phyloP scores from a whole-genome alignment of 495 filamentous ascomycete genomes.

The Penicillium cosmopolitanum region DNA sequence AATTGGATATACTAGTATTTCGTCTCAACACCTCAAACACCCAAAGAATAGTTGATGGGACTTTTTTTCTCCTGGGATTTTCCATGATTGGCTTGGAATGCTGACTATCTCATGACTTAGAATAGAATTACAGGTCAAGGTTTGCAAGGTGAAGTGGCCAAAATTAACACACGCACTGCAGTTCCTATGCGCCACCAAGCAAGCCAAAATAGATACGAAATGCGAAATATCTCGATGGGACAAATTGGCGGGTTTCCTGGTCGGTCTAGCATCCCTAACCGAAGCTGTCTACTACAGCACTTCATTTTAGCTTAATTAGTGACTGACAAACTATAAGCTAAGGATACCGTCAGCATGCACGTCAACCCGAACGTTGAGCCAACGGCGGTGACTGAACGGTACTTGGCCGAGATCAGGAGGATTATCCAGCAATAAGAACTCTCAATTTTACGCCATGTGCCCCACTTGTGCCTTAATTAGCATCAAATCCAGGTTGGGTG shows the following conservation, averaged over 20 bases:
- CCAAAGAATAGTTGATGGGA: too few relatives aligned
- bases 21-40: too few relatives aligned
- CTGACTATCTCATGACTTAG: too few relatives aligned
- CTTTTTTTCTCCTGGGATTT: too few relatives aligned
- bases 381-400: slow-evolving; percentile 1
- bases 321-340: slow-evolving; percentile 15
- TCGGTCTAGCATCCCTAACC: not conserved
- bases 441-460: not conserved
- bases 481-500: not conserved
- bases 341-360: slow-evolving; percentile 18
- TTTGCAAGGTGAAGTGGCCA: too few relatives aligned
- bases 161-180: too few relatives aligned
- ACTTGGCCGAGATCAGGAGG: slow-evolving; percentile 1
- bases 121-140: too few relatives aligned
- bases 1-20: too few relatives aligned
- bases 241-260: not conserved
- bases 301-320: slow-evolving; percentile 14
- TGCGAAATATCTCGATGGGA: not conserved
- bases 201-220: slow-evolving; percentile 2
- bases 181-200: not conserved
- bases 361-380: slow-evolving; percentile 8
- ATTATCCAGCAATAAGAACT: slow-evolving; percentile 7
- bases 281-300: not conserved
- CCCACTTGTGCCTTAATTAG: slow-evolving; percentile 8
- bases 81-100: too few relatives aligned